phyloP scores from a whole-genome alignment of 1,284 basidiomycete genomes.

The Phenoliferia sp. region DNA sequence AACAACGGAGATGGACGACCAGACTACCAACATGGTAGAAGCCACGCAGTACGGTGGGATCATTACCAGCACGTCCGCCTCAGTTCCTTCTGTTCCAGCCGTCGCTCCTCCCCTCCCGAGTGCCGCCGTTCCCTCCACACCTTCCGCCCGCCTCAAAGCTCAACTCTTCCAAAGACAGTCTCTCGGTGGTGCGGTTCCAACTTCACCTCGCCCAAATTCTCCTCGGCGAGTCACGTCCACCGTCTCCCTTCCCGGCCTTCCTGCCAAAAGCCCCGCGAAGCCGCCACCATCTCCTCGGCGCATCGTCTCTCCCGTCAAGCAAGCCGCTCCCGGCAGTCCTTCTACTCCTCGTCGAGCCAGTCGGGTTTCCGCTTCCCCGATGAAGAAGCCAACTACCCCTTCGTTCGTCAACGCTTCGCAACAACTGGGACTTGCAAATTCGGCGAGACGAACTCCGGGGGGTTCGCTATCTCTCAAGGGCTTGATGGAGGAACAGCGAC shows the following conservation, averaged over 20 bases:
- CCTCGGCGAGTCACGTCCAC: not conserved
- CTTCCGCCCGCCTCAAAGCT: not conserved
- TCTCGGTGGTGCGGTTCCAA: not conserved
- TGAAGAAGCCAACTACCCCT: conserved; percentile 11
- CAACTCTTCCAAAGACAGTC: not conserved
- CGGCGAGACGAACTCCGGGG: conserved; percentile 19
- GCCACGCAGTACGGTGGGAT: conserved; percentile 18
- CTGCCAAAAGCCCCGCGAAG: not conserved
- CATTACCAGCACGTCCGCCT: not conserved
- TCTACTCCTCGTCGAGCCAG: not conserved
- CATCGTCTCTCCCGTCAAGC: conserved; percentile 3
- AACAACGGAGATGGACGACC: conserved; percentile 7
- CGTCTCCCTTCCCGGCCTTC: not conserved
- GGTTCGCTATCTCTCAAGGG: conserved; percentile 20
- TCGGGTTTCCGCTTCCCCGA: conserved; percentile 9
- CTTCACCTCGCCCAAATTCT: not conserved
- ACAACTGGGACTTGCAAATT: not conserved
- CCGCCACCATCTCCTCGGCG: not conserved
- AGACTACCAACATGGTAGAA: conserved; percentile 7
- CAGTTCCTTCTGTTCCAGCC: not conserved
- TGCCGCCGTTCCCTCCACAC: not conserved
- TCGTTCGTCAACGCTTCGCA: not conserved
- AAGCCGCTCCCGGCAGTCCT: not conserved
- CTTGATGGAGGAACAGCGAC: conserved; percentile 5
- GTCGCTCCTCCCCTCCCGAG: not conserved